Base-by-base conservation (phyloP, 139 green algal genomes). In the Chlorella sorokiniana region DNA sequence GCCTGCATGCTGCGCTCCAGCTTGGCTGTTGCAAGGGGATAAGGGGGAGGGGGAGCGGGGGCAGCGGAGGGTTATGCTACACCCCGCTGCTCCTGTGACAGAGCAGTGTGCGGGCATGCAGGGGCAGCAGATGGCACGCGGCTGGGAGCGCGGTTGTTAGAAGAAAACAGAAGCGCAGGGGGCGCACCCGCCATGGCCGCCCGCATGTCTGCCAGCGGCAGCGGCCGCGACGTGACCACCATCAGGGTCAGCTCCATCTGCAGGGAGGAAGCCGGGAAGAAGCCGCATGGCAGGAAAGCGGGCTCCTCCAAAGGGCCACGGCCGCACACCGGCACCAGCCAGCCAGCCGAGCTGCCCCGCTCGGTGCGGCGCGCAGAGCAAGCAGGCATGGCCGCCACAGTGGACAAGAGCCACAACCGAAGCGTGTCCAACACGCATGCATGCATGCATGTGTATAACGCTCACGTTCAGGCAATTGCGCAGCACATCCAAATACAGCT, bases 201-300 rank as follows among this genome's bases (percentile, higher is more conserved):
- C 54, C 69, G 79, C 51, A 35, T 59, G 29, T 45, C 29, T 0
- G 69, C 56, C 62, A 88, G 41, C 40, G 70, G 48, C 62, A 88
- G 65, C 5, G 48, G 62, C 31, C 61, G 59, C 3, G 16, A 61
- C 11, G 80, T 71, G 8, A 86, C 25, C 38, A 80, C 52, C 67
- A 85, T 88, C 20, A 85, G 67, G 38, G 80, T 85, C 62, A 88
- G 69, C 52, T 88, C 84, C 72, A 88, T 71, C 64, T 81, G 73
- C 54, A 54, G 16, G 48, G 48, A 56, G 48, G 14, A 56, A 56
- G 48, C 48, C 11, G n/a, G n/a, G n/a, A n/a, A n/a, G n/a, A n/a
- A n/a, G n/a, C n/a, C n/a, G n/a, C n/a, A n/a, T n/a, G n/a, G n/a
- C n/a, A n/a, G n/a, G n/a, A n/a, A n/a, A n/a, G n/a, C n/a, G n/a